A percentile compares a stretch with the other conserved stretches of the same genome.
Evolutionary conservation across 805 yeast species (phyloP).

Genomic region (Starmerella powellii): DNA sequence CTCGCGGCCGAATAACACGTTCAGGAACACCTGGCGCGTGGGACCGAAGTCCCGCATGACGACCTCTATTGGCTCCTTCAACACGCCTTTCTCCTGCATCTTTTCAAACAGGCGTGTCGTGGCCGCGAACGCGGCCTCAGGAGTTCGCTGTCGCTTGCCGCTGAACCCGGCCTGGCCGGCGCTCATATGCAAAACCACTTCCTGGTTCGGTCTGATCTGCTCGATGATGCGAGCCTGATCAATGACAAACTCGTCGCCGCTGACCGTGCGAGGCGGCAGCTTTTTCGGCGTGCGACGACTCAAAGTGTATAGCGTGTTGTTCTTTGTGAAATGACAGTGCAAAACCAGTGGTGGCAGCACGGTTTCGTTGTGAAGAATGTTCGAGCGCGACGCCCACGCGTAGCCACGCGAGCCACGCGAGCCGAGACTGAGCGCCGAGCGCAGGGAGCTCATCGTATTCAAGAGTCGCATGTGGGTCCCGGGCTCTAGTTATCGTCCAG

Average conservation of each 20-base stretch:
- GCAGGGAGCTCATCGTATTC: no score
- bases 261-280: constrained; percentile 22
- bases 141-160: constrained; percentile 80
- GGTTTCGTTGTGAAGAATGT: not conserved
- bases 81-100: constrained; percentile 50
- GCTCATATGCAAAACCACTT: constrained; percentile 50
- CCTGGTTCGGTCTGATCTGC: constrained; percentile 68
- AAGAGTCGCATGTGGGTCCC: no score
- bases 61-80: constrained; percentile 58
- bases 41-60: constrained; percentile 74
- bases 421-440: no score
- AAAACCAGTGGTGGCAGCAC: constrained; percentile 40
- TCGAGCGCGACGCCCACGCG: constrained; percentile 1
- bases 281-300: constrained; percentile 38
- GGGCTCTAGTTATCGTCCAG: no score
- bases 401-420: not conserved
- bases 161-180: constrained; percentile 85
- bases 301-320: constrained; percentile 71
- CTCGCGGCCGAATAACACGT: constrained; percentile 80
- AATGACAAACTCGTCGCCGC: constrained; percentile 43
- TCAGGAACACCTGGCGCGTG: constrained; percentile 76
- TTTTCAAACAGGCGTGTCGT: constrained; percentile 57
- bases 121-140: constrained; percentile 85
- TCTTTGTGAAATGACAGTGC: constrained; percentile 65
- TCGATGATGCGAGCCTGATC: constrained; percentile 50